Evolutionary conservation across 31 red algal species (phyloP).

Genomic region (Endocladia muricata): DNA sequence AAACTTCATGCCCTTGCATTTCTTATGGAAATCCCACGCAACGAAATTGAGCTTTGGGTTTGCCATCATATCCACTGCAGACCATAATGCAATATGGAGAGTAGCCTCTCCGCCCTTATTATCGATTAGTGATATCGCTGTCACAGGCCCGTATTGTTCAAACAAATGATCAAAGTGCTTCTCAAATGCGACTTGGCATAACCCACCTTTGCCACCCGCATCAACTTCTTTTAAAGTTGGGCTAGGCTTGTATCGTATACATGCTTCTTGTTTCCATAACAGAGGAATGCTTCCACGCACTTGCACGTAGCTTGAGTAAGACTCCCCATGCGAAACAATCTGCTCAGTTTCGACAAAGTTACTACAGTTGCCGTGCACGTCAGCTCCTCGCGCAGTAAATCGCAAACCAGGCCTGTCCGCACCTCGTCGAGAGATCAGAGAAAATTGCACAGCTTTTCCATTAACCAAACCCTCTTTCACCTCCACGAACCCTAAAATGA

Average conservation of each 20-base stretch:
- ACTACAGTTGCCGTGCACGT: conserved; percentile 79
- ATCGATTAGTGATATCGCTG: conserved; percentile 83
- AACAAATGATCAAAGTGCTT: conserved; percentile 86
- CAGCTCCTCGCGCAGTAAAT: conserved; percentile 82
- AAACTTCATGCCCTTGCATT: conserved; percentile 90
- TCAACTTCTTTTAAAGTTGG: conserved; percentile 55
- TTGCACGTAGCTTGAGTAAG: conserved; percentile 73
- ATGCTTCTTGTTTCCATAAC: conserved; percentile 87
- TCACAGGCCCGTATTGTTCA: conserved; percentile 79
- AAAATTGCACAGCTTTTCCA: conserved; percentile 75
- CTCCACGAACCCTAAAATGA: conserved; percentile 76
- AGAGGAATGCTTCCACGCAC: conserved; percentile 86
- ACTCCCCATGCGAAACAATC: conserved; percentile 67
- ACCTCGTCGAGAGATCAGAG: conserved; percentile 69
- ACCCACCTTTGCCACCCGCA: conserved; percentile 49
- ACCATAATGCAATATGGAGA: conserved; percentile 41
- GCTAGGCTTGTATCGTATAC: conserved; percentile 83
- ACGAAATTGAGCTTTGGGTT: conserved; percentile 78
- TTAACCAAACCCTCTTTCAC: conserved; percentile 61
- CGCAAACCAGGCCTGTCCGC: conserved; percentile 77
- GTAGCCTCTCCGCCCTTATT: conserved; percentile 58
- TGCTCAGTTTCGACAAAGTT: conserved; percentile 98
- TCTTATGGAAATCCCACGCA: conserved; percentile 88
- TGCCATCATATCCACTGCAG: conserved; percentile 54
- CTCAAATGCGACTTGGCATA: conserved; percentile 58